These are phyloP conservation scores for Talaromyces proteolyticus DNA, from an alignment of 495 filamentous ascomycete genomes.

Conservation along the genomic window DNA sequence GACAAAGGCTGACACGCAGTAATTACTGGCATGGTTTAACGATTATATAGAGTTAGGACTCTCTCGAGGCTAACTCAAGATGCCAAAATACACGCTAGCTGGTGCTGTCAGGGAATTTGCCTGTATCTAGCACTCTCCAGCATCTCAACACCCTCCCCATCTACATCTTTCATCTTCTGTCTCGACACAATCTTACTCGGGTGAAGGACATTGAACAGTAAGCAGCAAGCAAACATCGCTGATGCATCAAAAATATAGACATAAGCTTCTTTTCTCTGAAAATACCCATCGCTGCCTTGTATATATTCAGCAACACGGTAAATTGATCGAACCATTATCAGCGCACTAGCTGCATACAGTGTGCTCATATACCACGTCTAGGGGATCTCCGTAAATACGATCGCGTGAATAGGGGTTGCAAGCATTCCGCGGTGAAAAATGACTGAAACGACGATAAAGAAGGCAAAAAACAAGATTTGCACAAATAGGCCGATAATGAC, in stretches of 20 bases:
- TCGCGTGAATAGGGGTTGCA: conserved; percentile 9
- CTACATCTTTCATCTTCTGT: too few relatives aligned
- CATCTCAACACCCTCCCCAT: too few relatives aligned
- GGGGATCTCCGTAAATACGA: conserved; percentile 8
- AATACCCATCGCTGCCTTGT: conserved; percentile 45
- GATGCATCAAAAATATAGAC: conserved; percentile 59
- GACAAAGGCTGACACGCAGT: too few relatives aligned
- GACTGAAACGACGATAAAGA: conserved; percentile 32
- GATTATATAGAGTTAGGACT: too few relatives aligned
- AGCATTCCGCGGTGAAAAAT: conserved; percentile 33
- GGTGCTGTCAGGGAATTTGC: too few relatives aligned
- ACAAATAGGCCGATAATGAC: conserved; percentile 37
- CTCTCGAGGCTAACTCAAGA: too few relatives aligned
- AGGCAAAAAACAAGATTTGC: conserved; percentile 37
- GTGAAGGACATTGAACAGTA: conserved; percentile 36
- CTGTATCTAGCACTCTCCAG: too few relatives aligned
- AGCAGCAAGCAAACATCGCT: conserved; percentile 50
- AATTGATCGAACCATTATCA: conserved; percentile 57
- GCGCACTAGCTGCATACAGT: conserved; percentile 43
- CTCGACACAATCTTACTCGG: conserved; percentile 15
- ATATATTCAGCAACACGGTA: conserved; percentile 60
- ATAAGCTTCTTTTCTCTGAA: conserved; percentile 50
- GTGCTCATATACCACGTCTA: conserved; percentile 49
- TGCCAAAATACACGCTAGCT: too few relatives aligned
- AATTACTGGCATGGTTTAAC: too few relatives aligned